These are phyloP conservation scores for Fusarium palustre DNA, from an alignment of 2,329 filamentous ascomycete species.

Conservation along the genomic window DNA sequence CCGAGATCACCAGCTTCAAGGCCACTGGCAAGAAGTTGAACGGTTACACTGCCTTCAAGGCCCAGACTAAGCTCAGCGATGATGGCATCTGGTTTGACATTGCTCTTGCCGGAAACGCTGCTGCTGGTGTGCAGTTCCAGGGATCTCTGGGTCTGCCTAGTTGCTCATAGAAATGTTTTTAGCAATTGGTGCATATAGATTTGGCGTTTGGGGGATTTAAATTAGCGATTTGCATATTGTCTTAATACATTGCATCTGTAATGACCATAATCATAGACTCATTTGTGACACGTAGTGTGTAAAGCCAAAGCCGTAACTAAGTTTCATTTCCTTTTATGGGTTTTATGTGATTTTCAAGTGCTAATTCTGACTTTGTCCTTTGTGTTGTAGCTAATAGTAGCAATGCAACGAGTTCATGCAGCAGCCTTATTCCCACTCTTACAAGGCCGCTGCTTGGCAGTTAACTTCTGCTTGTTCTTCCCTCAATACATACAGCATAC, in stretches of 20 bases:
- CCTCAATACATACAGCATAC: neutral
- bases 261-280: neutral
- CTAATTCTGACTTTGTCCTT: fast-evolving
- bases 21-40: conserved; percentile 29
- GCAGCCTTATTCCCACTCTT: neutral
- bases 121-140: neutral
- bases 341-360: neutral
- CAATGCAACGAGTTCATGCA: neutral
- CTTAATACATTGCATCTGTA: neutral
- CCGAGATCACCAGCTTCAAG: conserved; percentile 12
- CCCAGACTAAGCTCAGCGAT: neutral
- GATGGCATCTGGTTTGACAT: conserved; percentile 1
- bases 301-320: neutral
- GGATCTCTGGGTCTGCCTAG: neutral
- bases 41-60: conserved; percentile 23
- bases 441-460: no score
- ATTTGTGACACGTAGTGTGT: neutral
- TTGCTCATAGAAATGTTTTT: neutral
- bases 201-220: neutral
- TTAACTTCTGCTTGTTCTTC: neutral
- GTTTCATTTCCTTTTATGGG: neutral
- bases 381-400: neutral
- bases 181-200: neutral
- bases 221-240: neutral
- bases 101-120: conserved; percentile 4